Base-by-base conservation (phyloP, 129 eudicot genomes). In the Centrapalus pauciflorus region DNA sequence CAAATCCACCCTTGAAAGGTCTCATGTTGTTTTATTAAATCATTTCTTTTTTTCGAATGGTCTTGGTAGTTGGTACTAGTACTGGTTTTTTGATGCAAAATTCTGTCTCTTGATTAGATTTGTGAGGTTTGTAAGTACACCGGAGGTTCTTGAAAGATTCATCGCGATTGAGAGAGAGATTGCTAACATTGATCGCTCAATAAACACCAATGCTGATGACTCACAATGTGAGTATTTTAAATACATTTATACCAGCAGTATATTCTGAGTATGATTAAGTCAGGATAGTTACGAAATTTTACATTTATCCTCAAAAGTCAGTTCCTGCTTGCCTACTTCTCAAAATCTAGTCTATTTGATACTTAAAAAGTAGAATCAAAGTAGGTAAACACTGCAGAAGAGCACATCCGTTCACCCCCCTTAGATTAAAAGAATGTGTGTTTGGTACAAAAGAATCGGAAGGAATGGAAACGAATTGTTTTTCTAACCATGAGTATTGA, bases 131-230 rank as follows among this genome's bases (percentile, higher is more conserved):
- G 88, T 91, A 12, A 80, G 77, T 51, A 85, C 98, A 14, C 97
- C 98, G 0, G 98, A 91, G 70, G 83, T 91, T 73, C 90, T 91
- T 56, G 98, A 91, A 78, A 76, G 98, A 79, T 76, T 81, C 64
- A 75, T 87, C 29, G 72, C 83, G 0, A 79, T 77, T 48, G 95
- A 91, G 83, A 78, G 76, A 38, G 98, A 91, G 79, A 85, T 91
- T 17, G 25, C 55, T 9, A 86, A 91, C 81, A 85, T 91, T 24
- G 94, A 83, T 69, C 74, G 64, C 56, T 90, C 97, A 33, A 76
- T 82, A 55, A 79, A 67, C 67, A 43, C 63, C 33, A 64, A 64
- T 77, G 78, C 49, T 17, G 80, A 55, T 29, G 84, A 83, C 51
- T 76, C 75, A 5, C 83, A 78, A 69, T 63, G 95, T 80, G 32